Evolutionary conservation across 225 moss, liverwort and hornwort species (phyloP).

Genomic region (Bryoerythrophyllum caledonicum): DNA sequence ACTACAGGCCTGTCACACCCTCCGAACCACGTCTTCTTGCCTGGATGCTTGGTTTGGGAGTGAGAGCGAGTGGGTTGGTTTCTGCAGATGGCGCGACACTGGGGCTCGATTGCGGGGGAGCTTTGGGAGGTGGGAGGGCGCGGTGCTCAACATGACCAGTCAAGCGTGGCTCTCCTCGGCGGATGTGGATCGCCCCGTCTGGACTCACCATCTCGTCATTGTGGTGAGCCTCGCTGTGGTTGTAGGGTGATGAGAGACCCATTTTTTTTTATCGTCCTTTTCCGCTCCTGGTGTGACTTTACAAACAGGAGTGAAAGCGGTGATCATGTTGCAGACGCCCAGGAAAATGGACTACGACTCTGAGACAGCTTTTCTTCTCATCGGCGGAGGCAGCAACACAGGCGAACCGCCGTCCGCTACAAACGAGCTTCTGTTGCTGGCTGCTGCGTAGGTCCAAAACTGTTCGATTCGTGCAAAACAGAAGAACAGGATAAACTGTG

Average conservation of each 20-base stretch:
- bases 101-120: constrained; percentile 69
- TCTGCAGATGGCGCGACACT: constrained; percentile 85
- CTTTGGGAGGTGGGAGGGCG: constrained; percentile 56
- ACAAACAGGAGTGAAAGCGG: neutral
- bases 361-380: constrained; percentile 71
- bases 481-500: neutral
- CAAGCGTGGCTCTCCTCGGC: constrained; percentile 72
- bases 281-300: too few relatives aligned
- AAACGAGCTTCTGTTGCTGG: constrained; percentile 76
- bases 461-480: too few relatives aligned
- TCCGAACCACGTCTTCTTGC: neutral
- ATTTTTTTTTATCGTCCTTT: too few relatives aligned
- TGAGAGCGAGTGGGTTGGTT: neutral
- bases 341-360: constrained; percentile 41
- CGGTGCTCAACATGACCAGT: constrained; percentile 88
- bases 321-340: constrained; percentile 52
- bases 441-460: constrained; percentile 62
- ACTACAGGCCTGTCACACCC: constrained; percentile 50
- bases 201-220: constrained; percentile 85
- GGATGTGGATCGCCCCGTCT: constrained; percentile 75
- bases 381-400: constrained; percentile 69
- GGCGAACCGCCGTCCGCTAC: constrained; percentile 51
- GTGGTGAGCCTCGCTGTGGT: constrained; percentile 74
- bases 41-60: neutral
- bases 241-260: too few relatives aligned